Evolutionary conservation across 2,329 filamentous ascomycete genomes (phyloP).

Genomic region (Fusarium armeniacum): DNA sequence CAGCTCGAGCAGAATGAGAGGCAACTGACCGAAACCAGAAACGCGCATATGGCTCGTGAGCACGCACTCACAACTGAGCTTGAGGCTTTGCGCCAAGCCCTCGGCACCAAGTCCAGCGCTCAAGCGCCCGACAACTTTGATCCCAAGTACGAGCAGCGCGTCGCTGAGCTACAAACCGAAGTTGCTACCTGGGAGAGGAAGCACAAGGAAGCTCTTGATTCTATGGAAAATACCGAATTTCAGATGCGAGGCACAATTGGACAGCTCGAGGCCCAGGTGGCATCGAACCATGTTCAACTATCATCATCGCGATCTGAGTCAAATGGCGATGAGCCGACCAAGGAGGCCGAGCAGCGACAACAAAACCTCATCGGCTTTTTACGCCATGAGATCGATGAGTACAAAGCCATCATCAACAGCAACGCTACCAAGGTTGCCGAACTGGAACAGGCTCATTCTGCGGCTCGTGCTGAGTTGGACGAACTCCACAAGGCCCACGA

Average conservation of each 20-base stretch:
- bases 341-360: constrained; percentile 67
- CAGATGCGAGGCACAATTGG: constrained; percentile 79
- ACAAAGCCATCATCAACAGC: constrained; percentile 78
- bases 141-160: constrained; percentile 66
- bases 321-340: constrained; percentile 58
- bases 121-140: constrained; percentile 52
- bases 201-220: constrained; percentile 78
- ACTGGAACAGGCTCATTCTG: constrained; percentile 79
- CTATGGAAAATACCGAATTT: constrained; percentile 79
- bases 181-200: constrained; percentile 81
- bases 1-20: constrained; percentile 90
- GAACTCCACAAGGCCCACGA: constrained; percentile 73
- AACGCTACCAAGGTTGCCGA: constrained; percentile 79
- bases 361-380: constrained; percentile 72
- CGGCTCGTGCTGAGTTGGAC: constrained; percentile 76
- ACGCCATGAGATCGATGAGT: constrained; percentile 82
- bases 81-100: constrained; percentile 72
- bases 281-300: constrained; percentile 67
- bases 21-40: constrained; percentile 80
- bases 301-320: constrained; percentile 59
- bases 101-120: constrained; percentile 53
- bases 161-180: constrained; percentile 78
- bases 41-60: constrained; percentile 80
- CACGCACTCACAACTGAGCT: constrained; percentile 80
- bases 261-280: constrained; percentile 75